Evolutionary conservation across 495 filamentous ascomycete species (phyloP).

Genomic region (Entonaema liquescens): DNA sequence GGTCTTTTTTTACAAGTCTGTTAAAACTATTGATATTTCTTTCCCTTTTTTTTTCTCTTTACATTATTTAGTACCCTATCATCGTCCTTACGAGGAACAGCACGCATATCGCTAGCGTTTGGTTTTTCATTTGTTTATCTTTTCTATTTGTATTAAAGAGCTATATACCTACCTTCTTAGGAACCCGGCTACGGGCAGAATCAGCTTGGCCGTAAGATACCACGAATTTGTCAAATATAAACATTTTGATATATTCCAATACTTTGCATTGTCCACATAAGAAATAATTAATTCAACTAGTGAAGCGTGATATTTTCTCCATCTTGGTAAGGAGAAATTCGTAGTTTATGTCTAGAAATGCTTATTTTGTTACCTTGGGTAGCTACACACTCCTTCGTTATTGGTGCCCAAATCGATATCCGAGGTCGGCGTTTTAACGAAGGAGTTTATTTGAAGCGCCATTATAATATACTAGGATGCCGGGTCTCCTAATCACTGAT

Average conservation of each 20-base stretch:
- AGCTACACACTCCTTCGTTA: neutral
- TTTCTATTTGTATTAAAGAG: constrained; percentile 14
- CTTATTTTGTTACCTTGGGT: too few species aligned
- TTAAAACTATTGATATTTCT: constrained; percentile 3
- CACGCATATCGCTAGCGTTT: neutral
- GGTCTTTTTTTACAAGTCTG: constrained; percentile 25
- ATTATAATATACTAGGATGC: neutral
- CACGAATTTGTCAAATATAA: constrained; percentile 12
- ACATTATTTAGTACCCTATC: neutral
- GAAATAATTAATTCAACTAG: neutral
- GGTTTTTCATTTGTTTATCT: neutral
- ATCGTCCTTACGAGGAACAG: constrained; percentile 16
- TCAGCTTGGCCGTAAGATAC: constrained; percentile 16
- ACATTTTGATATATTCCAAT: neutral
- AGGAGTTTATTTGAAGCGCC: neutral
- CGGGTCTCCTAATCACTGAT: neutral
- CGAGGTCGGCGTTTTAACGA: neutral
- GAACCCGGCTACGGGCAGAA: constrained; percentile 6
- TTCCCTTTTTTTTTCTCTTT: neutral
- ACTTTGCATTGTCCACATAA: neutral
- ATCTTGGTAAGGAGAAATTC: neutral
- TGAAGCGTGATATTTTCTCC: neutral
- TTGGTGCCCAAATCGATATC: neutral
- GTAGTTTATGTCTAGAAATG: neutral
- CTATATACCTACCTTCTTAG: neutral